Evolutionary conservation across 75 land plant genomes (phyloP).

Genomic region (Pinus tabuliformis): DNA sequence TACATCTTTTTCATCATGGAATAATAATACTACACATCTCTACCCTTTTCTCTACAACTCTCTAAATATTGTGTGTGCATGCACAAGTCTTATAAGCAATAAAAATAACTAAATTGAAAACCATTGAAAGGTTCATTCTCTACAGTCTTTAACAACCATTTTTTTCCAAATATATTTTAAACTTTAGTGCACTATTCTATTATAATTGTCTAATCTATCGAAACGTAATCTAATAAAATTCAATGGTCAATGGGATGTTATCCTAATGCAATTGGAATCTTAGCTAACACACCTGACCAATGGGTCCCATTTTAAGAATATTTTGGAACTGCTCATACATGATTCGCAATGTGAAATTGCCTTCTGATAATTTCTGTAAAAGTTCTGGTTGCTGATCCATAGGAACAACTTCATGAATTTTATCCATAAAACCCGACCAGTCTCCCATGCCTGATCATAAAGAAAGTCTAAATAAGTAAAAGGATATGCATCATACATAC

Average conservation of each 20-base stretch:
- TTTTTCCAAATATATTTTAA: too few relatives aligned
- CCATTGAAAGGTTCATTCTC: too few relatives aligned
- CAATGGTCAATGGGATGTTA: neutral
- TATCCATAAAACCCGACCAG: constrained; percentile 99
- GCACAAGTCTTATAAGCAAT: too few relatives aligned
- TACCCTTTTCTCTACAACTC: too few relatives aligned
- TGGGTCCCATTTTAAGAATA: constrained; percentile 94
- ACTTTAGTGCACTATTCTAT: too few relatives aligned
- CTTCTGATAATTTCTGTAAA: constrained; percentile 90
- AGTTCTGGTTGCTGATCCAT: constrained; percentile 99
- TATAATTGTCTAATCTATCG: neutral
- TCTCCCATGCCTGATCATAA: constrained; percentile 89
- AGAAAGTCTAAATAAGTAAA: neutral
- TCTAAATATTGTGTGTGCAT: too few relatives aligned
- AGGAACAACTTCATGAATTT: constrained; percentile 98
- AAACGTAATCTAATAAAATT: neutral
- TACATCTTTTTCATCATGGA: too few relatives aligned
- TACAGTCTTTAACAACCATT: too few relatives aligned
- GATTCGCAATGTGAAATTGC: constrained; percentile 83
- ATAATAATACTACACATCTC: too few relatives aligned
- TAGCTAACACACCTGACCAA: constrained; percentile 67
- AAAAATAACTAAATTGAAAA: too few relatives aligned
- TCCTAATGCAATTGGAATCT: neutral
- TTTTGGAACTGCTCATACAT: constrained; percentile 99
- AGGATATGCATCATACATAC: neutral